Base-by-base conservation (phyloP, 805 yeast genomes). In the Myxozyma neglecta region DNA sequence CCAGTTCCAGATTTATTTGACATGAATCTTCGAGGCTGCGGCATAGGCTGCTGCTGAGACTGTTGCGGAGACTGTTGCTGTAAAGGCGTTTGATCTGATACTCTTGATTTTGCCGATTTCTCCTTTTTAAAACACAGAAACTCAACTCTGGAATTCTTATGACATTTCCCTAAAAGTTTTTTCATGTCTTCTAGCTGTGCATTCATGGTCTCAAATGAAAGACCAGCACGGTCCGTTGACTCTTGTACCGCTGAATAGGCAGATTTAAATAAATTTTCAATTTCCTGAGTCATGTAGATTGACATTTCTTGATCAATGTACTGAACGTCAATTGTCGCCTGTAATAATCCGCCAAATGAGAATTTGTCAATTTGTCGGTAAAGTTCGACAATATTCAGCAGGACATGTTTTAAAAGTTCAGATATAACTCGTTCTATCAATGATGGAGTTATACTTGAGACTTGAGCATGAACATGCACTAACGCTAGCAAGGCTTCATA, bases 311-410 rank as follows among this genome's bases (percentile, higher is more conserved):
- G 68, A 44, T 62, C 60, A 37, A 83, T 77, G 66, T 84, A 83
- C 68, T 82, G 83, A 34, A 84, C 68, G 67, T 85, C 88, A 2
- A 84, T 79, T 0, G 80, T 75, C 1, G 79, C 76, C 70, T 84
- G 88, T 57, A 81, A 72, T 46, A 80, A 70, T 1, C 85, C 85
- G 39, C 77, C 80, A 8, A 77, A 71, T 0, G 83, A 78, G 44
- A 83, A 75, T 13, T 72, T 70, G 37, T 82, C 83, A 7, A 82
- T 69, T 37, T 76, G 80, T 32, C 81, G 78, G 61, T 76, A 74
- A 43, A 60, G 74, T 60, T 74, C 78, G 70, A 75, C 75, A 63
- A 76, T 71, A n/a, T 73, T 68, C 60, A 71, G 72, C 37, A 69
- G 76, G 46, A 74, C 72, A 69, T 75, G 81, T 51, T 73, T 80